A percentile compares a stretch with the other conserved stretches of the same genome.
These are phyloP conservation scores for Aurinia saxatilis DNA, from an alignment of 345 rosid species.

Conservation along the genomic window DNA sequence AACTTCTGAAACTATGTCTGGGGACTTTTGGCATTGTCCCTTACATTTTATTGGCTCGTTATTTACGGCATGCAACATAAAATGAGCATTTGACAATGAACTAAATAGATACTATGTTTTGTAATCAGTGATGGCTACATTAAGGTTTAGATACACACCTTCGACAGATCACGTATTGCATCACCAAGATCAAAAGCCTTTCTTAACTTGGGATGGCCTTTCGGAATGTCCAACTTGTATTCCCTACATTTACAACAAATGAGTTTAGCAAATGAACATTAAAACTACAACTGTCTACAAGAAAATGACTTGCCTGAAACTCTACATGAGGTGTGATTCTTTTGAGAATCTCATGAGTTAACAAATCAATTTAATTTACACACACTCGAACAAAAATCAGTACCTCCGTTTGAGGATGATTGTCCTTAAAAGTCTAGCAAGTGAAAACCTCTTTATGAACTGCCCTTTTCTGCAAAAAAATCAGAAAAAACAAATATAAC, in stretches of 20 bases:
- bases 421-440: too few species aligned
- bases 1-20: too few species aligned
- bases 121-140: neutral
- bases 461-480: too few species aligned
- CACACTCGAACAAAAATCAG: neutral
- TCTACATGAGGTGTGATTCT: constrained; percentile 23
- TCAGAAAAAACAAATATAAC: too few species aligned
- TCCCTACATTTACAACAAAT: constrained; percentile 20
- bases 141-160: constrained; percentile 13
- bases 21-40: too few species aligned
- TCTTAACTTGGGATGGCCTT: constrained; percentile 8
- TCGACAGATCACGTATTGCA: constrained; percentile 42
- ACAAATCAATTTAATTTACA: neutral
- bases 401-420: too few species aligned
- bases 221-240: constrained; percentile 24
- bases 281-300: neutral
- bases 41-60: too few species aligned
- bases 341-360: constrained; percentile 33
- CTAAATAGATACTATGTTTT: neutral
- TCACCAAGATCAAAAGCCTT: constrained; percentile 31
- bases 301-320: constrained; percentile 42
- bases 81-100: neutral
- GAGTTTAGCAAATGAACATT: neutral
- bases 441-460: too few species aligned
- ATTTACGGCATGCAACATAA: too few species aligned